Evolutionary conservation across 129 eudicot genomes (phyloP).

Genomic region (Pulicaria dysenterica): DNA sequence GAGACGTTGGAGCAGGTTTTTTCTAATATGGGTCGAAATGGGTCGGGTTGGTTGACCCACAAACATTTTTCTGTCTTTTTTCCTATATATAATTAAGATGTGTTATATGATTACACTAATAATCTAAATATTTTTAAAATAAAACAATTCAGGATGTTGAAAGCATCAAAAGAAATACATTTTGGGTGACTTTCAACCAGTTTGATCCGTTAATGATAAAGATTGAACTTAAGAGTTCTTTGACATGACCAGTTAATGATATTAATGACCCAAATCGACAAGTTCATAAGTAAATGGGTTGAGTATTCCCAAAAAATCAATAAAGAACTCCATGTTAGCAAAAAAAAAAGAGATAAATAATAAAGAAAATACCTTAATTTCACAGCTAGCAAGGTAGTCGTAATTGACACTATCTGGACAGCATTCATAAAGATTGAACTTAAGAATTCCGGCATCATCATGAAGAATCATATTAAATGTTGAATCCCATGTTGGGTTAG

Average conservation of each 20-base stretch:
- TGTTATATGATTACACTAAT: not conserved
- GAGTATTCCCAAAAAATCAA: not conserved
- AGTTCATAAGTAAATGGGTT: not conserved
- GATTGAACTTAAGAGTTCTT: too few relatives aligned
- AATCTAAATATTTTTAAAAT: not conserved
- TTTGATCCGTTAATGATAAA: too few relatives aligned
- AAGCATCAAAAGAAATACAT: not conserved
- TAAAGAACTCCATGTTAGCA: not conserved
- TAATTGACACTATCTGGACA: constrained; percentile 64
- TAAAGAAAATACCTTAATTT: constrained; percentile 62
- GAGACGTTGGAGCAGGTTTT: too few relatives aligned
- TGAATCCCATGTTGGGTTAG: constrained; percentile 83
- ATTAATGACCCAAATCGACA: not conserved
- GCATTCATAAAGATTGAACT: constrained; percentile 75
- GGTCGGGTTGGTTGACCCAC: too few relatives aligned
- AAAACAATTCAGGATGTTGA: not conserved
- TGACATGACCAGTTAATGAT: not conserved
- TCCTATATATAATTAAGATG: too few relatives aligned
- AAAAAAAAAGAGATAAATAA: constrained; percentile 10
- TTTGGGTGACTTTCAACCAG: not conserved
- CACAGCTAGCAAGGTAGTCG: constrained; percentile 77
- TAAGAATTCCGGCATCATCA: constrained; percentile 74
- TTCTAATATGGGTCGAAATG: too few relatives aligned
- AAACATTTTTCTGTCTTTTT: too few relatives aligned
- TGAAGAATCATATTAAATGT: constrained; percentile 84